Evolutionary conservation across 257 asterid genomes (phyloP).

Genomic region (Gentiana macrophylla): DNA sequence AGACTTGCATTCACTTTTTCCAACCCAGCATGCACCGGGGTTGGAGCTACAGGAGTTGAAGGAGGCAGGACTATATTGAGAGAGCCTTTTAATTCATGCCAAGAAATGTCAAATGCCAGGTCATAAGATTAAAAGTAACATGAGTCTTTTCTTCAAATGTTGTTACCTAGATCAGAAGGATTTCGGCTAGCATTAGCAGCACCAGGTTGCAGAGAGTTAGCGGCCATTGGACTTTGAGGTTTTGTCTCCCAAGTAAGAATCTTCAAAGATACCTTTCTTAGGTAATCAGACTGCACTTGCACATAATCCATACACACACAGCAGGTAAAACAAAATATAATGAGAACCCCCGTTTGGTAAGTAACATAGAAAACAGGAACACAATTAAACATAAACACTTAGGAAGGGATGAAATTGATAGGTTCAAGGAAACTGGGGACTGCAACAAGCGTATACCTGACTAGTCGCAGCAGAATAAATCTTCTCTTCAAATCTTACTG

Average conservation of each 20-base stretch:
- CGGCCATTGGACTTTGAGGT: slow-evolving; percentile 42
- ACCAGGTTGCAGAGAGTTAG: slow-evolving; percentile 38
- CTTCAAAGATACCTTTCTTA: slow-evolving; percentile 77
- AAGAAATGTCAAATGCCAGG: too few relatives aligned
- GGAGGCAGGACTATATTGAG: slow-evolving; percentile 82
- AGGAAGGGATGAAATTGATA: neutral
- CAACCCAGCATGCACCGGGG: slow-evolving; percentile 81
- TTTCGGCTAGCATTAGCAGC: slow-evolving; percentile 44
- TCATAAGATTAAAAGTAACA: too few relatives aligned
- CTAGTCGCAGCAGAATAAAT: slow-evolving; percentile 66
- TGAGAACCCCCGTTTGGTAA: neutral
- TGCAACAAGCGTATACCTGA: slow-evolving; percentile 34
- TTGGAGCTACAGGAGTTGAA: slow-evolving; percentile 84
- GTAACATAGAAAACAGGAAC: neutral
- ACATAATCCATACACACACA: slow-evolving; percentile 5
- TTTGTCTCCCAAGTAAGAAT: slow-evolving; percentile 78
- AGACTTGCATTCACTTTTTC: slow-evolving; percentile 60
- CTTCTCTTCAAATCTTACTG: slow-evolving; percentile 81
- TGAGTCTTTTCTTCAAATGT: neutral
- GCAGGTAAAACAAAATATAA: neutral
- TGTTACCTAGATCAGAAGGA: slow-evolving; percentile 58
- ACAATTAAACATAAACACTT: neutral
- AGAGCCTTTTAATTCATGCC: slow-evolving; percentile 20
- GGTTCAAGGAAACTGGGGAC: neutral
- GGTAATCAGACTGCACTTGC: slow-evolving; percentile 60